Percentiles rank a stretch among this genome's conserved stretches.
Conservation (phyloP, 2,329 filamentous ascomycete species). For the Xylariaceae sp. region DNA sequence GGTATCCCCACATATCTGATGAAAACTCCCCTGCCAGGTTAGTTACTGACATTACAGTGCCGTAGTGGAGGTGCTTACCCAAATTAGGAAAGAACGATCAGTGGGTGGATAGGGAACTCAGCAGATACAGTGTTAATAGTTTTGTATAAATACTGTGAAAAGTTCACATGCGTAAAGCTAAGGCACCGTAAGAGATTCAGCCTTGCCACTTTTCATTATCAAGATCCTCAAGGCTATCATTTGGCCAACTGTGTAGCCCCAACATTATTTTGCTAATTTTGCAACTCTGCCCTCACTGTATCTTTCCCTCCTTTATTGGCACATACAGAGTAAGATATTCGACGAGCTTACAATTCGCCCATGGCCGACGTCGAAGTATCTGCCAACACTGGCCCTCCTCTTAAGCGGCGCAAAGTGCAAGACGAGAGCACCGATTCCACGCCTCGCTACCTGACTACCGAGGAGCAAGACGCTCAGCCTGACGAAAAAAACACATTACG, state of each 20-base stretch:
- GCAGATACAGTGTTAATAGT: too few species aligned
- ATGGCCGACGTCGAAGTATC: constrained; percentile 42
- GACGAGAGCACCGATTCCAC: constrained; percentile 50
- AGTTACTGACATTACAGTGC: too few species aligned
- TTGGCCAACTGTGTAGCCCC: not conserved
- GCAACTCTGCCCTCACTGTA: not conserved
- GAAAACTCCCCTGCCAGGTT: too few species aligned
- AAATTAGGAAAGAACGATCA: too few species aligned
- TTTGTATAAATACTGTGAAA: too few species aligned
- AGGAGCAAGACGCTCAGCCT: constrained; percentile 44
- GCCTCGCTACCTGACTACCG: constrained; percentile 53
- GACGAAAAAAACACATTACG: constrained; percentile 29
- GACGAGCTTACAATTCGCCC: constrained; percentile 3
- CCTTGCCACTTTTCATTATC: constrained; percentile 7
- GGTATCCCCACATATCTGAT: too few species aligned
- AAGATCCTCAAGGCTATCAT: not conserved
- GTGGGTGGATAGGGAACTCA: too few species aligned
- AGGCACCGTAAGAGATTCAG: constrained; percentile 4
- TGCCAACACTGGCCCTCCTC: constrained; percentile 42
- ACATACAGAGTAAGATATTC: not conserved
- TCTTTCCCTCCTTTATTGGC: not conserved
- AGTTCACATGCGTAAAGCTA: not conserved
- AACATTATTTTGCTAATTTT: not conserved
- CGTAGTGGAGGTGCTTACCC: too few species aligned
- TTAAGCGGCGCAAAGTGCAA: constrained; percentile 51